Base-by-base conservation (phyloP, 306 rosid species). In the Glycine soja region DNA sequence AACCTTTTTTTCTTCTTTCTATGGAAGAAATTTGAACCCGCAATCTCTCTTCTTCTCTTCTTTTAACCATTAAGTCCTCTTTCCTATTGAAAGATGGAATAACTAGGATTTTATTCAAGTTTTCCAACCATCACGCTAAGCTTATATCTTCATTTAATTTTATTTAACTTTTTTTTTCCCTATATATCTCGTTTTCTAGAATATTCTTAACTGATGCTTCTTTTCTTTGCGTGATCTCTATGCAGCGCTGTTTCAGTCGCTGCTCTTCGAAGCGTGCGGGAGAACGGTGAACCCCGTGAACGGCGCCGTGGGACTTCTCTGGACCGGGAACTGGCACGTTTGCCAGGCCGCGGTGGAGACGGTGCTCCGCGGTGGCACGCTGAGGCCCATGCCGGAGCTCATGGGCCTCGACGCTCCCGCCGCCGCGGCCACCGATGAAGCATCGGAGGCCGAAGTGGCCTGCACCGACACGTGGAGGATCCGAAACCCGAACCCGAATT, bases 301-400 rank as follows among this genome's bases (percentile, higher is more conserved):
- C 81, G 98, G 98, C 2, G 97, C 98, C 0, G 98, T 94, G 0
- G 98, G 98, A 5, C 88, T 94, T 47, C 81, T 94, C 10, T 92
- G 97, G 98, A 89, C 93, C 4, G 97, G 98, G n/a, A 94, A 90
- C 89, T 94, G 98, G 98, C 90, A 90, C 83, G 88, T 91, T 78
- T 94, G 97, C 73, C 95, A 90, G 84, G 92, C 95, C 0, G 98
- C 98, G 38, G 97, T 94, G 10, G 97, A 94, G 80, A 94, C 93
- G 0, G 94, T 94, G 15, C 92, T 94, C 30, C 91, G 92, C 0
- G 98, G 98, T 8, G 98, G 98, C 4, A 79, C 90, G 0, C 72
- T 94, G 7, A 71, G 87, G 38, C 90, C 95, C 42, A 73, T 90
- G 54, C 91, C 95, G 63, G 97, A 88, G 74, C 80, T 88, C 48